Evolutionary conservation across 768 basidiomycete species (phyloP).

Genomic region (Russula foetens): DNA sequence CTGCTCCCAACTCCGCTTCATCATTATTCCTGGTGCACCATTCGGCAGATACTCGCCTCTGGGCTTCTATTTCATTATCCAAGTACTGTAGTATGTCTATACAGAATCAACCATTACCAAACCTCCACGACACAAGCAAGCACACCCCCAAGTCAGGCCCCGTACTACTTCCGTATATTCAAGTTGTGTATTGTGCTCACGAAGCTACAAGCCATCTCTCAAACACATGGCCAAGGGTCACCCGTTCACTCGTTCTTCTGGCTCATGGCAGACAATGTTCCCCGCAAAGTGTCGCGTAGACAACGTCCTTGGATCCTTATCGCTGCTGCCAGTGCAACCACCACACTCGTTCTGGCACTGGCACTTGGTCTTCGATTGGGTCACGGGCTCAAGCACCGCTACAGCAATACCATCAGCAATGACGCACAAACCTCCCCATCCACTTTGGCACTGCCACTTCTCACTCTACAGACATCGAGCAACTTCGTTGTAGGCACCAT

Average conservation of each 20-base stretch:
- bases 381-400: slow-evolving; percentile 13
- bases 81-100: too few species aligned
- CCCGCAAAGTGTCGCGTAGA: background rate
- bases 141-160: too few species aligned
- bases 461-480: background rate
- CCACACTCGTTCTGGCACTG: slow-evolving; percentile 18
- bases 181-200: too few species aligned
- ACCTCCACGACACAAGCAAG: too few species aligned
- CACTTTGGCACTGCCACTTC: background rate
- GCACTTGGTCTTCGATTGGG: slow-evolving; percentile 25
- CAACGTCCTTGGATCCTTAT: background rate
- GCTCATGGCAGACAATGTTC: background rate
- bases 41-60: too few species aligned
- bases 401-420: background rate
- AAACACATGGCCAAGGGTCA: too few species aligned
- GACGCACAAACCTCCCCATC: background rate
- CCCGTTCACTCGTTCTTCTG: background rate
- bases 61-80: too few species aligned
- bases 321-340: background rate
- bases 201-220: too few species aligned
- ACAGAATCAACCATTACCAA: too few species aligned
- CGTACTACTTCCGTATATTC: too few species aligned
- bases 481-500: slow-evolving; percentile 19
- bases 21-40: too few species aligned
- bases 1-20: too few species aligned